Base-by-base conservation (phyloP, 768 basidiomycete species). In the Suillus sp. region DNA sequence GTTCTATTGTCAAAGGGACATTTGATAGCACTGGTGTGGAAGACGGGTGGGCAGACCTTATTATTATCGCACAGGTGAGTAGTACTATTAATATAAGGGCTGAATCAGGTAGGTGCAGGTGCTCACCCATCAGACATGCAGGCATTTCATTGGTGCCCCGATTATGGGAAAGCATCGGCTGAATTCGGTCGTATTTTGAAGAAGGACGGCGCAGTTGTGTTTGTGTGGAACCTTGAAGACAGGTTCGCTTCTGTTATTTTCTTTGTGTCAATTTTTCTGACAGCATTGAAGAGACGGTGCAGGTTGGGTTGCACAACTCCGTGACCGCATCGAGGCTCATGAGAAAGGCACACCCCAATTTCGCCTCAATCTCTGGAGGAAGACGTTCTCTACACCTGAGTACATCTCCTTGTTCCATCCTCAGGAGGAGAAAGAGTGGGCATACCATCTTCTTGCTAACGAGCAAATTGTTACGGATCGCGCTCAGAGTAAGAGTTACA, bases 131-230 rank as follows among this genome's bases (percentile, higher is more conserved):
- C 30, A 69, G 27, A 18, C 50, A 16, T 4, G 62, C 72, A 96
- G 88, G 96, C 96, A 18, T 97, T 89, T 74, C 96, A 98, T 78
- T 98, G 96, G 96, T 92, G 91, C 65, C 90, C 89, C 11, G 85
- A 95, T 72, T 90, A 87, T 71, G 83, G 86, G 53, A 80, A 78
- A 59, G 93, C 95, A 0, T 81, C 85, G 22, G 75, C 75, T 0
- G 95, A 97, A 72, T 92, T 96, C 68, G 82, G 86, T 9, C 86
- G 93, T 37, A 85, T 95, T 66, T 81, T 97, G 56, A 91, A 90
- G 70, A 90, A 92, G 0, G 76, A 77, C n/a, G 93, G 93, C 2
- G 75, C 82, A 1, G 81, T 91, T 20, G 88, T 82, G 6, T 81
- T 93, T 62, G 86, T 96, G 54, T 98, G 96, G 96, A 98, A 97